Base-by-base conservation (phyloP, 495 filamentous ascomycete species). In the Aspergillus nanangensis region DNA sequence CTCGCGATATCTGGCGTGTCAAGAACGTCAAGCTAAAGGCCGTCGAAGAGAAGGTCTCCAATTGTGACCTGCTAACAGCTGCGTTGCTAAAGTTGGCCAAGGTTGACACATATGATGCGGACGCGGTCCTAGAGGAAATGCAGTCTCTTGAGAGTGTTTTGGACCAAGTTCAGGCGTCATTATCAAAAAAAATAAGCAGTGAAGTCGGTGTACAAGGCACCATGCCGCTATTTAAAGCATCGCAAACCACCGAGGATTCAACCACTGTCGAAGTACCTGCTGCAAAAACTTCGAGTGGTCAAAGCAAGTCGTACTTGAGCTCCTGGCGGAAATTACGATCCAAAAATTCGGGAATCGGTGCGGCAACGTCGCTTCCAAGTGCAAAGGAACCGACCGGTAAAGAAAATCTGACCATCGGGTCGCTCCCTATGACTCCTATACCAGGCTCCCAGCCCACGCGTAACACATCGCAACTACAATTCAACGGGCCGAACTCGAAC, bases 111-210 rank as follows among this genome's bases (percentile, higher is more conserved):
- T 83, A 82, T 48, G 91, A 97, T 61, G 88, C 91, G 2, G 90
- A 95, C 53, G 87, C 90, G 15, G 82, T 98, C 13, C 70, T 94
- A 23, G 91, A 96, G 54, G 93, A 98, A 61, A 95, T 98, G 88
- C 88, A 96, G 58, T 72, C 80, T n/a, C 75, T 98, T 21, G 93
- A 98, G 66, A 75, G 71, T 43, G 75, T 96, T 27, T 76, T 98
- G 22, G 93, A 97, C 56, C 84, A 90, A 56, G 88, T 86, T 0
- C 90, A 95, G 62, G 62, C 76, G 8, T 71, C 74, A 10, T 71
- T 98, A 20, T 64, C 81, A 5, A 91, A 92, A 60, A 95, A 90
- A 56, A 76, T 98, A 3, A 92, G 93, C 13, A 84, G 73, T 49
- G 93, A 98, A 55, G 94, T 98, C 31, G 93, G 93, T 31, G 77